A percentile compares a stretch with the other conserved stretches of the same genome.
Evolutionary conservation across 1,284 basidiomycete genomes (phyloP).

Genomic region (Apiotrichum gracile): DNA sequence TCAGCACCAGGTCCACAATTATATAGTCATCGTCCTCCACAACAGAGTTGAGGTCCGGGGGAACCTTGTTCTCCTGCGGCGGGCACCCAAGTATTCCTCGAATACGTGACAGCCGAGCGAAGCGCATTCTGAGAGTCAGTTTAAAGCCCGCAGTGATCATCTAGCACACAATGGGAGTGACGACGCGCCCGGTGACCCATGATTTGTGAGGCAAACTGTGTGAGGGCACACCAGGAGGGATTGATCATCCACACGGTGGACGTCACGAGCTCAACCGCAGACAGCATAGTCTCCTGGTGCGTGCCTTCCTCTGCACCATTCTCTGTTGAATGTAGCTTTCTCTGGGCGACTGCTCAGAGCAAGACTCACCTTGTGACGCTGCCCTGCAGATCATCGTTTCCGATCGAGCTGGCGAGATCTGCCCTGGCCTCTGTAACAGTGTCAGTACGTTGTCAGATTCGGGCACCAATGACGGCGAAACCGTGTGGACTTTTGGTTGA

Average conservation of each 20-base stretch:
- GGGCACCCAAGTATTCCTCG: conserved; percentile 48
- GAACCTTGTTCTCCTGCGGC: conserved; percentile 41
- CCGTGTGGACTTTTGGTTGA: background rate
- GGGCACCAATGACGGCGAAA: background rate
- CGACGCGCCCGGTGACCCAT: too few relatives aligned
- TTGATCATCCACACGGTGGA: too few relatives aligned
- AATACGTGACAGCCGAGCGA: conserved; percentile 48
- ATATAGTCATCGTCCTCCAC: conserved; percentile 73
- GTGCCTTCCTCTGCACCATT: too few relatives aligned
- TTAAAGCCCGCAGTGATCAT: too few relatives aligned
- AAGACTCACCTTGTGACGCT: conserved; percentile 73
- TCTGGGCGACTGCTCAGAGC: background rate
- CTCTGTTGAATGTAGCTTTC: too few relatives aligned
- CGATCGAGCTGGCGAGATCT: conserved; percentile 72
- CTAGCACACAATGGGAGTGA: too few relatives aligned
- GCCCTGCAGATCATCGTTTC: conserved; percentile 76
- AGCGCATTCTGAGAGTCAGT: conserved; percentile 47
- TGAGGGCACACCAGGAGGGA: too few relatives aligned
- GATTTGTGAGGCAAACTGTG: too few relatives aligned
- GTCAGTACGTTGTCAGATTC: background rate
- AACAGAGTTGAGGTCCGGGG: conserved; percentile 59
- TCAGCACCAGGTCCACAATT: conserved; percentile 86
- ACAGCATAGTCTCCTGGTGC: too few relatives aligned
- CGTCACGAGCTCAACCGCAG: too few relatives aligned
- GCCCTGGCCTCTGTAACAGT: conserved; percentile 53